These are phyloP conservation scores for Solanum acaule DNA, from an alignment of 257 asterid species.

Conservation along the genomic window DNA sequence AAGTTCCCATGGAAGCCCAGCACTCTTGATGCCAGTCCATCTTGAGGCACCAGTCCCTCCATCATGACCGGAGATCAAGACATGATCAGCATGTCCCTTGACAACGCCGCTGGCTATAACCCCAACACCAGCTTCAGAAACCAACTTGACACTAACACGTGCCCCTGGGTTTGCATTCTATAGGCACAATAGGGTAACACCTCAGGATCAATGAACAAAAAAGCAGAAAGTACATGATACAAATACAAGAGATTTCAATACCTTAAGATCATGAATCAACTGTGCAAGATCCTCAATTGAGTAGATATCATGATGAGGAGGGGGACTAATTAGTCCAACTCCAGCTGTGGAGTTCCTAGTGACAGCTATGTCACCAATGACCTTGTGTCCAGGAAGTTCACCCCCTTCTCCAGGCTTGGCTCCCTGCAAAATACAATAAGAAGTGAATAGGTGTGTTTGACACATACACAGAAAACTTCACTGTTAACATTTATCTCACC, in stretches of 20 bases:
- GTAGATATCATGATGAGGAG: slow-evolving; percentile 98
- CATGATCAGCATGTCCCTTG: slow-evolving; percentile 97
- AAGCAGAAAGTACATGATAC: neutral
- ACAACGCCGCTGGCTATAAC: slow-evolving; percentile 98
- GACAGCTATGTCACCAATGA: slow-evolving; percentile 93
- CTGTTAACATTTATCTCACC: slow-evolving; percentile 31
- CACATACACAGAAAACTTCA: slow-evolving; percentile 7
- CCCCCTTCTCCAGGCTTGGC: slow-evolving; percentile 99
- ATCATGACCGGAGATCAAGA: slow-evolving; percentile 96
- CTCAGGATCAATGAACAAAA: neutral
- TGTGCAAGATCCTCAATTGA: slow-evolving; percentile 99
- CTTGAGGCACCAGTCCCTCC: slow-evolving; percentile 99
- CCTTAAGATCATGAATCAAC: slow-evolving; percentile 96
- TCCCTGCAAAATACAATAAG: slow-evolving; percentile 52
- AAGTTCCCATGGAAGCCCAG: slow-evolving; percentile 99
- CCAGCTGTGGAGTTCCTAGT: slow-evolving; percentile 99
- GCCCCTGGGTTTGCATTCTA: slow-evolving; percentile 96
- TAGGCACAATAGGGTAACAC: neutral
- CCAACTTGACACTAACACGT: slow-evolving; percentile 95
- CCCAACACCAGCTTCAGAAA: slow-evolving; percentile 99
- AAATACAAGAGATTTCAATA: slow-evolving; percentile 3
- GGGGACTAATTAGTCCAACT: slow-evolving; percentile 97
- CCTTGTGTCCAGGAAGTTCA: slow-evolving; percentile 99
- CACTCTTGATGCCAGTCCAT: slow-evolving; percentile 99
- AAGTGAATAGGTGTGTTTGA: slow-evolving; percentile 8